phyloP scores from a whole-genome alignment of 441 rosid genomes.

The Syzygium syzygioides region DNA sequence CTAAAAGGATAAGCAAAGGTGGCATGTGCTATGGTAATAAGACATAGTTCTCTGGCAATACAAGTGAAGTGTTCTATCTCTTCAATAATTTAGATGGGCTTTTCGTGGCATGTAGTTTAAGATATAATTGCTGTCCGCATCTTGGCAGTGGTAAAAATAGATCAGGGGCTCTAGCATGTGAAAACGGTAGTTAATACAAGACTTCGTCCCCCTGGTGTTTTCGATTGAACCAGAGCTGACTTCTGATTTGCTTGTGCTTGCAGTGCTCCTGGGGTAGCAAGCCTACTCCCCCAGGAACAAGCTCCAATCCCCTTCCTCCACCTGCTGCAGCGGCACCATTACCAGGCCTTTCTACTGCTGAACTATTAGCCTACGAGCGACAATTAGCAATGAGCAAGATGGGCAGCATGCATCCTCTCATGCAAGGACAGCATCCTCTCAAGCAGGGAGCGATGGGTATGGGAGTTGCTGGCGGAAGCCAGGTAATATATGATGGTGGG shows the following conservation, averaged over 20 bases:
- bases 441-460: conserved; percentile 86
- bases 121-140: neutral
- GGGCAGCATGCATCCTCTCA: conserved; percentile 71
- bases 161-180: neutral
- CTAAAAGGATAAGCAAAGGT: neutral
- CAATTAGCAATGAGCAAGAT: conserved; percentile 84
- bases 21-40: neutral
- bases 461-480: conserved; percentile 80
- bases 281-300: conserved; percentile 86
- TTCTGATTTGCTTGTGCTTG: neutral
- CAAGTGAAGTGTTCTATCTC: too few relatives aligned
- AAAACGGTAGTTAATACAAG: neutral
- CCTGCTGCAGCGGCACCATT: conserved; percentile 57
- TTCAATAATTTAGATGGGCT: too few relatives aligned
- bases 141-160: neutral
- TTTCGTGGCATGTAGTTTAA: neutral
- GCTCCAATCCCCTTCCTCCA: conserved; percentile 92
- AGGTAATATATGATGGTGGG: conserved; percentile 90
- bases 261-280: conserved; percentile 98
- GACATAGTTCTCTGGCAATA: too few relatives aligned
- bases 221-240: neutral
- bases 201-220: neutral
- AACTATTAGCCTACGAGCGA: conserved; percentile 73
- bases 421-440: conserved; percentile 84
- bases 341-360: conserved; percentile 66